Base-by-base conservation (phyloP, 371 early-diverging fungal genomes). In the Nosema muscidifuracis region DNA sequence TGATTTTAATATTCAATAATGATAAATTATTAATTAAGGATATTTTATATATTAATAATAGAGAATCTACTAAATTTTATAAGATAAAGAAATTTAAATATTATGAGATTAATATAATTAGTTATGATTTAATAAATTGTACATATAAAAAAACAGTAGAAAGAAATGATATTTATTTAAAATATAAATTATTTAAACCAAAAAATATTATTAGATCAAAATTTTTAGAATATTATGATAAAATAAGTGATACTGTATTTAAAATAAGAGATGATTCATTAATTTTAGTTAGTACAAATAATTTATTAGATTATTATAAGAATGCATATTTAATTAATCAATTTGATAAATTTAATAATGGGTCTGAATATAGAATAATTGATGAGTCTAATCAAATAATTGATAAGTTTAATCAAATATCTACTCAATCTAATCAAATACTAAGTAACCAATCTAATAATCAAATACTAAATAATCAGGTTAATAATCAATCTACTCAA, bases 11-110 rank as follows among this genome's bases (percentile, higher is more conserved):
- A 12, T n/a, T 12, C 20, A 4, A 47, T n/a, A n/a, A 47, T 47
- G 47, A 47, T n/a, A 47, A n/a, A n/a, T 47, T 47, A 20, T 47
- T 47, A n/a, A 20, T 47, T 13, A n/a, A 4, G n/a, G 47, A 47
- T 47, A n/a, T 47, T 13, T n/a, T 47, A 4, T 47, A 47, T 47
- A 47, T 10, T n/a, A 6, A 47, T 12, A 47, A 47, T 47, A n/a
- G n/a, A n/a, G n/a, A n/a, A n/a, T n/a, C n/a, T n/a, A 47, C n/a
- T n/a, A 47, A 47, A 47, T 47, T 10, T 47, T 47, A 47, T 47
- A 47, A 47, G 20, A 47, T 47, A 12, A 4, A 4, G 6, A 47
- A 47, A 47, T n/a, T 10, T n/a, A n/a, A 6, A 47, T 47, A 10
- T 47, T 47, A 47, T 47, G 47, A 47, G n/a, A 47, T 47, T 10